Conservation (phyloP, 768 basidiomycete genomes). For the Termitomyces sp. region DNA sequence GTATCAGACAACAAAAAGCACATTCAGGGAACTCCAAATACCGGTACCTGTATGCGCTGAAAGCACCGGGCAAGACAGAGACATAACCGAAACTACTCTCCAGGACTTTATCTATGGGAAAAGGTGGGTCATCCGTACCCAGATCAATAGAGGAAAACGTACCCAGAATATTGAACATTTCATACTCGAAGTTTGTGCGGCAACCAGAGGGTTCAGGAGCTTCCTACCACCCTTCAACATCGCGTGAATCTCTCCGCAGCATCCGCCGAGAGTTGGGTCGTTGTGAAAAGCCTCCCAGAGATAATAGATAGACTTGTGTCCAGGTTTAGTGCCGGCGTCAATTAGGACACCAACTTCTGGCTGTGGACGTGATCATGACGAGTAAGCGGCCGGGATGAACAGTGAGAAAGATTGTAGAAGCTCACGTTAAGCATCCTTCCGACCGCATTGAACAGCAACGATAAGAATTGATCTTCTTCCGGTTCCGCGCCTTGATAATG, state of each 20-base stretch:
- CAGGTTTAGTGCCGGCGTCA: constrained; percentile 95
- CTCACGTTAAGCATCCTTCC: constrained; percentile 65
- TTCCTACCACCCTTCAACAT: constrained; percentile 96
- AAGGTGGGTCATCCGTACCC: neutral
- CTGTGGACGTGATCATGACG: constrained; percentile 26
- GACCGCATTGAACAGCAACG: constrained; percentile 93
- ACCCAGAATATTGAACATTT: constrained; percentile 96
- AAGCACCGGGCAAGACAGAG: constrained; percentile 92
- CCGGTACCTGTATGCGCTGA: constrained; percentile 83
- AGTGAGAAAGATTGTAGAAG: neutral
- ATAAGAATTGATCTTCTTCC: constrained; percentile 95
- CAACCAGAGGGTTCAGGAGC: constrained; percentile 86
- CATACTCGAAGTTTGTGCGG: constrained; percentile 97
- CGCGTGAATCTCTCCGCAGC: constrained; percentile 91
- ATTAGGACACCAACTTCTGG: constrained; percentile 91
- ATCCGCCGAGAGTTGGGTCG: constrained; percentile 72
- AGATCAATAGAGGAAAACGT: constrained; percentile 10
- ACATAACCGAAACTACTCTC: constrained; percentile 96
- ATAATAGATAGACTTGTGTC: constrained; percentile 92
- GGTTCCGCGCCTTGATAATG: constrained; percentile 90
- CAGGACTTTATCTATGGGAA: constrained; percentile 74
- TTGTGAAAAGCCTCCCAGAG: constrained; percentile 92
- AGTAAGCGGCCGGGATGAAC: neutral
- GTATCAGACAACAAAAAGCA: neutral
- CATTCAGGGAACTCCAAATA: neutral